These are phyloP conservation scores for Phytophthora hibernalis DNA, from an alignment of 352 stramenopile genomes.

Conservation along the genomic window DNA sequence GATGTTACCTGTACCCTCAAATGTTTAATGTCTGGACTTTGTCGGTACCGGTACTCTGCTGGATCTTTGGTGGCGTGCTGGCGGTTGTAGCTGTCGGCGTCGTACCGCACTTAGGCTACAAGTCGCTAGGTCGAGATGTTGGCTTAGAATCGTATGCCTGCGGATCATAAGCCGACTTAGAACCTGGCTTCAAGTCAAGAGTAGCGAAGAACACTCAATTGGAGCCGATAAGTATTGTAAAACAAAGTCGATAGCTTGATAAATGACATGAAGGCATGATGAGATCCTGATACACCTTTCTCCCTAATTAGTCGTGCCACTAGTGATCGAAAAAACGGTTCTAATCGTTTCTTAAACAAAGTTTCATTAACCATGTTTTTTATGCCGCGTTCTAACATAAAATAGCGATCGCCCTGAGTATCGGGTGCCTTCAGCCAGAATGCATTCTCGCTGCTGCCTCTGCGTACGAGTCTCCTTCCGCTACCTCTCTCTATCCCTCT, in stretches of 20 bases:
- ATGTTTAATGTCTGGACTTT: slow-evolving; percentile 37
- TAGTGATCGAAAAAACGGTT: no score
- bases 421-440: slow-evolving; percentile 91
- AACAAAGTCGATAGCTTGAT: no score
- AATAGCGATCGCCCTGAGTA: slow-evolving; percentile 75
- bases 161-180: background rate
- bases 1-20: slow-evolving; percentile 30
- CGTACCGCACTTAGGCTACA: background rate
- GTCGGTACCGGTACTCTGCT: slow-evolving; percentile 26
- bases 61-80: slow-evolving; percentile 25
- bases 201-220: no score
- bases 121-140: no score
- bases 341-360: no score
- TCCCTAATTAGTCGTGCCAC: no score
- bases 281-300: no score
- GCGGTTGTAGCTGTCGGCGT: slow-evolving; percentile 5
- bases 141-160: background rate
- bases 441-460: slow-evolving; percentile 88
- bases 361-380: no score
- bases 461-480: slow-evolving; percentile 69
- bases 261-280: no score
- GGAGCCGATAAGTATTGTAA: no score
- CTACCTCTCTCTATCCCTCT: background rate
- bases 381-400: no score
- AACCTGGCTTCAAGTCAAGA: background rate